phyloP scores from a whole-genome alignment of 768 basidiomycete species.

The Xanthoconium purpureum region DNA sequence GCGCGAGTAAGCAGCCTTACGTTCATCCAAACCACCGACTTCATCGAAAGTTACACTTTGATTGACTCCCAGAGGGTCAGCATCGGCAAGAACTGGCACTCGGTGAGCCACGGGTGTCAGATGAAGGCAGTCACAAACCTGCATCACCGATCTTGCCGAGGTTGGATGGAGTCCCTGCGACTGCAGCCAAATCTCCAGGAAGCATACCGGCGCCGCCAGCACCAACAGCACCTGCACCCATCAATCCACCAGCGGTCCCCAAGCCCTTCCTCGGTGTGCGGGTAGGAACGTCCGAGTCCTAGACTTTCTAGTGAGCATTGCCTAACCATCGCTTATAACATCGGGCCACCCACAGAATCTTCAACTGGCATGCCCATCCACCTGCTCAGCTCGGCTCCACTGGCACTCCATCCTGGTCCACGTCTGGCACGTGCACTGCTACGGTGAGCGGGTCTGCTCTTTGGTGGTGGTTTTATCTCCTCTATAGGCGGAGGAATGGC shows the following conservation, averaged over 20 bases:
- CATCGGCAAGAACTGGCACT: constrained; percentile 77
- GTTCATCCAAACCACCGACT: constrained; percentile 93
- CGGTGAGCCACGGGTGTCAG: constrained; percentile 11
- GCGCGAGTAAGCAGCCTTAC: constrained; percentile 41
- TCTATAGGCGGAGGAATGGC: constrained; percentile 80
- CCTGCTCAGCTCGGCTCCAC: constrained; percentile 69
- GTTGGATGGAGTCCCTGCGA: constrained; percentile 78
- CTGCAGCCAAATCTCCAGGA: constrained; percentile 55
- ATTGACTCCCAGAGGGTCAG: constrained; percentile 93
- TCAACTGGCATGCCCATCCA: constrained; percentile 75
- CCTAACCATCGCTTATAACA: not conserved
- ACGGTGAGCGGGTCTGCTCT: constrained; percentile 37
- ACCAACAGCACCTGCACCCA: constrained; percentile 43
- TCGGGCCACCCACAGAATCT: constrained; percentile 53
- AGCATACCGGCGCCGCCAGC: constrained; percentile 56
- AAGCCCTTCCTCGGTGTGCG: constrained; percentile 70
- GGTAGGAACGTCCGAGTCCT: constrained; percentile 73
- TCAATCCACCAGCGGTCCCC: constrained; percentile 52
- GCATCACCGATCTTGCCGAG: constrained; percentile 82
- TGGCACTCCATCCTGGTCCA: constrained; percentile 74
- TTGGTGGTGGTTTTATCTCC: constrained; percentile 47
- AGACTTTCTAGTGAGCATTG: constrained; percentile 1
- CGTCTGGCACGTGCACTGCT: constrained; percentile 40
- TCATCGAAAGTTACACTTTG: constrained; percentile 93
- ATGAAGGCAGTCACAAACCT: constrained; percentile 39